A percentile compares a stretch with the other conserved stretches of the same genome.
Evolutionary conservation across 176 grass and related monocot species (phyloP).

Genomic region (Alopecurus myosuroides): DNA sequence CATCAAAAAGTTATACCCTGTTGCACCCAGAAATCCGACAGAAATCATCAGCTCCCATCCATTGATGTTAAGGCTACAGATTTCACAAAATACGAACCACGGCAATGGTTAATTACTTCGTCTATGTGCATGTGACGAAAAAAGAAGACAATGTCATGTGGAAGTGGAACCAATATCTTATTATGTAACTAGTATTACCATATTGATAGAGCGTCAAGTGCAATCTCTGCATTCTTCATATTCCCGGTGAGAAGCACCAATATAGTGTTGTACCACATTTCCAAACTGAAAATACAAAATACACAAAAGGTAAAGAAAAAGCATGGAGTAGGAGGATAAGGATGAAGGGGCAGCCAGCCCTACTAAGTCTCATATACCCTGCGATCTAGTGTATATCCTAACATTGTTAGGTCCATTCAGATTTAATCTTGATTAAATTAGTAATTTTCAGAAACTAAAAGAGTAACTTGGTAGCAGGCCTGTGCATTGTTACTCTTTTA

Average conservation of each 20-base stretch:
- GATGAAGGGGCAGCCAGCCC: not conserved
- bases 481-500: not conserved
- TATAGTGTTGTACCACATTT: conserved; percentile 85
- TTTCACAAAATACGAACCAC: not conserved
- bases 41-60: conserved; percentile 99
- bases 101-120: not conserved
- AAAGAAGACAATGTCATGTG: not conserved
- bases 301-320: not conserved
- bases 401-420: not conserved
- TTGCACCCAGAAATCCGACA: conserved; percentile 60
- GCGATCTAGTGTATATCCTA: not conserved
- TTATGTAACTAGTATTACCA: conserved; percentile 39
- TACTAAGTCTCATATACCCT: not conserved
- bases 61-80: conserved; percentile 79
- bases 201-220: conserved; percentile 88
- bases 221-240: conserved; percentile 71
- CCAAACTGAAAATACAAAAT: conserved; percentile 51
- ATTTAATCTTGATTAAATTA: not conserved
- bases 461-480: not conserved
- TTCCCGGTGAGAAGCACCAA: conserved; percentile 80
- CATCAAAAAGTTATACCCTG: conserved; percentile 46
- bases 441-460: not conserved
- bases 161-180: not conserved
- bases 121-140: not conserved
- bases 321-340: not conserved